phyloP scores from a whole-genome alignment of 257 asterid genomes.

The Echium plantagineum region DNA sequence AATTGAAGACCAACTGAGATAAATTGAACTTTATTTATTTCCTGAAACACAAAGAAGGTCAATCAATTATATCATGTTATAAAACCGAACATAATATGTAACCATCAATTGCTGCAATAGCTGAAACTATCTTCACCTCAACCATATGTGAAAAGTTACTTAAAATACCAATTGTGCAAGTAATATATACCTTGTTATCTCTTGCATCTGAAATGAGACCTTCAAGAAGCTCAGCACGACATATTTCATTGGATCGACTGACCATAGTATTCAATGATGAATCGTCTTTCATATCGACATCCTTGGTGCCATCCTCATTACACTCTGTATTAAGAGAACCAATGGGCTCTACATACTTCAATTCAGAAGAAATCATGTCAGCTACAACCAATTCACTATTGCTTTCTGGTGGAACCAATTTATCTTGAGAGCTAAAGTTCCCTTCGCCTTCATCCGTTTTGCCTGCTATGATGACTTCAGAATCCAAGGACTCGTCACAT shows the following conservation, averaged over 20 bases:
- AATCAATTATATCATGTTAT: too few species aligned
- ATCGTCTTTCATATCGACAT: slow-evolving; percentile 19
- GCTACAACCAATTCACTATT: too few species aligned
- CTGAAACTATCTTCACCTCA: background rate
- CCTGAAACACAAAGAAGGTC: background rate
- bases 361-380: too few species aligned
- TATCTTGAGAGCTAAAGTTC: slow-evolving; percentile 13
- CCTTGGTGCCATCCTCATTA: slow-evolving; percentile 13
- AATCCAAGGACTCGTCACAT: slow-evolving; percentile 11
- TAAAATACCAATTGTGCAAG: background rate
- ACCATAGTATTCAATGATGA: slow-evolving; percentile 21
- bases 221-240: slow-evolving; percentile 43
- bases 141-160: background rate
- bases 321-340: slow-evolving; percentile 17
- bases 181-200: slow-evolving; percentile 49
- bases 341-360: slow-evolving; percentile 17
- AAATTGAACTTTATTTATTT: too few species aligned
- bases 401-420: slow-evolving; percentile 14
- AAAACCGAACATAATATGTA: background rate
- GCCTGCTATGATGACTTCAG: slow-evolving; percentile 5
- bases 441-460: slow-evolving; percentile 12
- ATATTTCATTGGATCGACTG: slow-evolving; percentile 41
- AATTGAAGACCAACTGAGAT: too few species aligned
- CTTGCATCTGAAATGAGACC: slow-evolving; percentile 55
- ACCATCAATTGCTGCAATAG: background rate